These are phyloP conservation scores for Botrytis porri DNA, from an alignment of 2,329 filamentous ascomycete genomes.

Conservation along the genomic window DNA sequence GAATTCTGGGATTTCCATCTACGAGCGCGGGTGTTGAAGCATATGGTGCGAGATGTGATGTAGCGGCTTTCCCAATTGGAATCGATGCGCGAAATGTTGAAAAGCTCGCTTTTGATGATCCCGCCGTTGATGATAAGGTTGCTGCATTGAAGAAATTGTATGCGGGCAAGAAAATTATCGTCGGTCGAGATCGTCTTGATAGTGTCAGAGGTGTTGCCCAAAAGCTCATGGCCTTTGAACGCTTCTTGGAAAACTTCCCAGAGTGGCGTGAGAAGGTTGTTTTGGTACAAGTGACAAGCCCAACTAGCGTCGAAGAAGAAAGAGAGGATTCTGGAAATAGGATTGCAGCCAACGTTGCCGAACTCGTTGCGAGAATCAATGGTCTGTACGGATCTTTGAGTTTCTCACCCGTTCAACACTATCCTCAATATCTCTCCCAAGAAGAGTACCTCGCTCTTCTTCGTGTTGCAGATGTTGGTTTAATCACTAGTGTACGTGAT, in stretches of 20 bases:
- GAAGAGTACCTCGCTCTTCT: conserved; percentile 96
- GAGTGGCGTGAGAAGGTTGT: conserved; percentile 92
- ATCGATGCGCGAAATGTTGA: conserved; percentile 84
- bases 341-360: conserved; percentile 83
- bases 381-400: conserved; percentile 83
- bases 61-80: conserved; percentile 92
- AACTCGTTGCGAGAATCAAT: conserved; percentile 88
- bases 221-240: conserved; percentile 91
- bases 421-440: conserved; percentile 84
- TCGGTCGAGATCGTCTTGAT: conserved; percentile 90
- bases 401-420: conserved; percentile 90
- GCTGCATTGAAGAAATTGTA: conserved; percentile 72
- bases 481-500: conserved; percentile 94
- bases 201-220: conserved; percentile 92
- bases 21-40: conserved; percentile 82
- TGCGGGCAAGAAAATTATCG: conserved; percentile 88
- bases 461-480: conserved; percentile 81
- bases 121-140: conserved; percentile 69
- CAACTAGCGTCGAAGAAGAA: conserved; percentile 75
- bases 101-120: conserved; percentile 67
- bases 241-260: conserved; percentile 85
- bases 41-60: conserved; percentile 82
- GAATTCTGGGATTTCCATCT: conserved; percentile 86
- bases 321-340: conserved; percentile 75
- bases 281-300: conserved; percentile 90